Evolutionary conservation across 805 yeast species (phyloP).

Genomic region (Nakazawaea wickerhamii): DNA sequence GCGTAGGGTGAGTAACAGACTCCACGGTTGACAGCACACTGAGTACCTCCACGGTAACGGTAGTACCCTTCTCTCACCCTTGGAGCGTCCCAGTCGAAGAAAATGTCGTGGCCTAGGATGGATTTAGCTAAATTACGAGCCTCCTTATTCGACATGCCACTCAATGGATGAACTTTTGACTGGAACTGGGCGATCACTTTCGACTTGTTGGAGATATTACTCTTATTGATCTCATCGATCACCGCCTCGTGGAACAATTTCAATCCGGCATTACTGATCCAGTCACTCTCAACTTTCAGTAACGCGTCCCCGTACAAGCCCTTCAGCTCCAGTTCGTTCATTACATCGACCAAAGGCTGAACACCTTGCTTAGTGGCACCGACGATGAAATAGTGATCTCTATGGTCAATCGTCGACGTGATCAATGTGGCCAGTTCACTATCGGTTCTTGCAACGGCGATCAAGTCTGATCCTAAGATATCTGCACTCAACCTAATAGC

Average conservation of each 20-base stretch:
- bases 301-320: slow-evolving; percentile 72
- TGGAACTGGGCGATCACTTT: slow-evolving; percentile 61
- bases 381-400: slow-evolving; percentile 89
- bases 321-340: slow-evolving; percentile 72
- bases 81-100: slow-evolving; percentile 92
- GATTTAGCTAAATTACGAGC: slow-evolving; percentile 73
- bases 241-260: slow-evolving; percentile 91
- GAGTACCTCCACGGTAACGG: slow-evolving; percentile 93
- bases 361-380: slow-evolving; percentile 87
- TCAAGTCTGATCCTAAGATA: slow-evolving; percentile 79
- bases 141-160: slow-evolving; percentile 71
- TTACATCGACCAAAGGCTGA: slow-evolving; percentile 66
- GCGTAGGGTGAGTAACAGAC: slow-evolving; percentile 93
- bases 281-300: slow-evolving; percentile 69
- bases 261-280: slow-evolving; percentile 79
- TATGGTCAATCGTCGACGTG: slow-evolving; percentile 87
- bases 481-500: slow-evolving; percentile 96
- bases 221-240: slow-evolving; percentile 67
- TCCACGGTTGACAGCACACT: slow-evolving; percentile 96
- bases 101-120: slow-evolving; percentile 74
- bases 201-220: slow-evolving; percentile 50
- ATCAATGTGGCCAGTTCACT: slow-evolving; percentile 96
- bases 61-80: slow-evolving; percentile 96
- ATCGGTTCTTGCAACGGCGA: slow-evolving; percentile 92
- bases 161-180: slow-evolving; percentile 65